Percentiles rank a stretch among this genome's conserved stretches.
These are phyloP conservation scores for Parathielavia hyrcaniae DNA, from an alignment of 495 filamentous ascomycete species.

Conservation along the genomic window DNA sequence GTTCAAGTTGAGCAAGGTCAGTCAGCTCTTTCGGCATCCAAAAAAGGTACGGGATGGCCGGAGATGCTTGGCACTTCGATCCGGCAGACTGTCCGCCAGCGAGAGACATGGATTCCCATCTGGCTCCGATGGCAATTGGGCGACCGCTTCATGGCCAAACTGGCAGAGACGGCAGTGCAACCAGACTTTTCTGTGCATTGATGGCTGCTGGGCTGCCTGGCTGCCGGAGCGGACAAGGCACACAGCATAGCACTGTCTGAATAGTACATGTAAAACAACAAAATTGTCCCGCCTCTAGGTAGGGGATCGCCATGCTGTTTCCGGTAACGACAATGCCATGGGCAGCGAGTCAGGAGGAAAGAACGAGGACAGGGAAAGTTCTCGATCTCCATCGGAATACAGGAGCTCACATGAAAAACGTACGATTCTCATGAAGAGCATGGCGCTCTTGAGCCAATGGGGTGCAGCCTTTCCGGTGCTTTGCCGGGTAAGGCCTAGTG, in stretches of 20 bases:
- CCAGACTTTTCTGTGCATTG: neutral
- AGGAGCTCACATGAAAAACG: slow-evolving; percentile 32
- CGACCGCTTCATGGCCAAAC: neutral
- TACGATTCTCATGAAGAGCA: slow-evolving; percentile 27
- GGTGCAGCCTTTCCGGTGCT: slow-evolving; percentile 12
- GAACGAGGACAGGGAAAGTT: slow-evolving; percentile 17
- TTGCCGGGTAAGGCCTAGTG: slow-evolving; percentile 9
- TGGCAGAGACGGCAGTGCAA: neutral
- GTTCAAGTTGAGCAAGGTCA: too few species aligned
- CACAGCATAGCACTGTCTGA: neutral
- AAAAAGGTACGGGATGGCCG: too few species aligned
- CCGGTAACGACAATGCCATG: neutral
- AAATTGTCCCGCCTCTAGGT: neutral
- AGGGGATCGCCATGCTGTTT: neutral
- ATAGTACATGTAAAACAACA: neutral
- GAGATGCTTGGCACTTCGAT: neutral
- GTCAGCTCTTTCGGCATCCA: too few species aligned
- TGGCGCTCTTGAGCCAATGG: slow-evolving; percentile 27
- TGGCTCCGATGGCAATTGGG: neutral
- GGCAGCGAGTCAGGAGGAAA: neutral
- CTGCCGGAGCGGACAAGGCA: neutral
- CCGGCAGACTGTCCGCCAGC: neutral
- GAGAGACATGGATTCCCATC: neutral
- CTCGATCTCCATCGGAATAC: slow-evolving; percentile 35
- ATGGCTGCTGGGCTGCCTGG: neutral